Conservation (phyloP, 2,329 filamentous ascomycete species). For the Calcarisporium arbuscula region DNA sequence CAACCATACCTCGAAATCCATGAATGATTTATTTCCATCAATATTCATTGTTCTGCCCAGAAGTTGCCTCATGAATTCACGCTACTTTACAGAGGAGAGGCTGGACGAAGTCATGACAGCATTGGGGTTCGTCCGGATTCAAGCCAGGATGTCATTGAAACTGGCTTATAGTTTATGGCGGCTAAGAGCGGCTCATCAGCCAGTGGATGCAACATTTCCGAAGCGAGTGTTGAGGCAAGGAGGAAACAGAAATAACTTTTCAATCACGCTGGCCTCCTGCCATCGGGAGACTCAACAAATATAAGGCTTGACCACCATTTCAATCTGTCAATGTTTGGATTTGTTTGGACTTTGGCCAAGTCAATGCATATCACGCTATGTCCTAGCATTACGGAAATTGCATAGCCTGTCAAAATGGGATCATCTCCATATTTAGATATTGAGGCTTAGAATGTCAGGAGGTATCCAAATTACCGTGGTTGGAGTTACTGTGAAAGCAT, state of each 20-base stretch:
- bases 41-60: constrained; percentile 87
- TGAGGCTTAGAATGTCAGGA: too few species aligned
- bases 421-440: too few species aligned
- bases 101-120: constrained; percentile 67
- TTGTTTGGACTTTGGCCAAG: too few species aligned
- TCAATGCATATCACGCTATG: too few species aligned
- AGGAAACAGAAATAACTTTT: constrained; percentile 80
- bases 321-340: too few species aligned
- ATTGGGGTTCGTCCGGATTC: constrained; percentile 63
- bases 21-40: constrained; percentile 48
- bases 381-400: too few species aligned
- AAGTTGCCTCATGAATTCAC: constrained; percentile 82
- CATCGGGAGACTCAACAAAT: too few species aligned
- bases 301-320: too few species aligned
- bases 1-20: constrained; percentile 7
- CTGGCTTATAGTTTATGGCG: constrained; percentile 87
- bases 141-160: constrained; percentile 72
- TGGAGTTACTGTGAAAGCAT: too few species aligned
- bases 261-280: constrained; percentile 74
- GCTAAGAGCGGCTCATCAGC: constrained; percentile 24
- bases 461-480: too few species aligned
- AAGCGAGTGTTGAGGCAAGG: constrained; percentile 78
- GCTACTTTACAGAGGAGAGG: constrained; percentile 72
- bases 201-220: constrained; percentile 16
- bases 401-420: too few species aligned